phyloP scores from a whole-genome alignment of 2,329 filamentous ascomycete species.

The Alternaria dauci region DNA sequence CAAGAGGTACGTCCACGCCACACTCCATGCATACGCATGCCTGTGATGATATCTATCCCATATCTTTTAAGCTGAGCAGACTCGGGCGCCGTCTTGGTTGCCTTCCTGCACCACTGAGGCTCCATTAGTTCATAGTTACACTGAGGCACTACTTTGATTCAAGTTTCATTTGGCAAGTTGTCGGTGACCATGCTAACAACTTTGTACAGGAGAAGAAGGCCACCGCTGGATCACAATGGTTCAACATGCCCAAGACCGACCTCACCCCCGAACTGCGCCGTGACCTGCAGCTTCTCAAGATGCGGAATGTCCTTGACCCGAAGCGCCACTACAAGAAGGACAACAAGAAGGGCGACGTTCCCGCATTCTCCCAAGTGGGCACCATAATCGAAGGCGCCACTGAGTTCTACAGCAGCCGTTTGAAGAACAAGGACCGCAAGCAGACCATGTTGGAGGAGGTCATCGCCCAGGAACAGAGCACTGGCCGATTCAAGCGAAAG shows the following conservation, averaged over 20 bases:
- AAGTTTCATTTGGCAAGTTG: conserved; percentile 15
- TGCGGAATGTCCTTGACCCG: conserved; percentile 87
- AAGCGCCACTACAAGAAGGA: conserved; percentile 94
- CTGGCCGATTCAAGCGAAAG: conserved; percentile 81
- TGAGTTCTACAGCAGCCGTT: conserved; percentile 81
- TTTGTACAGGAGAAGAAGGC: conserved; percentile 63
- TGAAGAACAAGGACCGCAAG: conserved; percentile 88
- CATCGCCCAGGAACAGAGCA: conserved; percentile 71
- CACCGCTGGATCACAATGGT: conserved; percentile 85
- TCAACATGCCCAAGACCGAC: conserved; percentile 82
- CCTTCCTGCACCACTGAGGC: conserved; percentile 75
- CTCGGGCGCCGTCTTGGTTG: conserved; percentile 80
- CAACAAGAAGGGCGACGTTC: conserved; percentile 71
- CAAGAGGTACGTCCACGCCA: conserved; percentile 59
- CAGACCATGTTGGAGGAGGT: conserved; percentile 87
- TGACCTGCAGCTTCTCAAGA: conserved; percentile 87
- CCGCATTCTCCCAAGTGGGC: conserved; percentile 87
- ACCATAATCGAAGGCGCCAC: conserved; percentile 88
- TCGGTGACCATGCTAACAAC: conserved; percentile 30
- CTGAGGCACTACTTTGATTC: conserved; percentile 59
- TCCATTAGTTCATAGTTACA: conserved; percentile 77
- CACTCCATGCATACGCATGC: conserved; percentile 20
- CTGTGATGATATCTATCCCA: conserved; percentile 82
- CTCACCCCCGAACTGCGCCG: conserved; percentile 86
- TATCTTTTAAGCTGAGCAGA: conserved; percentile 73